These are phyloP conservation scores for Clarireedia paspali DNA, from an alignment of 2,329 filamentous ascomycete species.

Conservation along the genomic window DNA sequence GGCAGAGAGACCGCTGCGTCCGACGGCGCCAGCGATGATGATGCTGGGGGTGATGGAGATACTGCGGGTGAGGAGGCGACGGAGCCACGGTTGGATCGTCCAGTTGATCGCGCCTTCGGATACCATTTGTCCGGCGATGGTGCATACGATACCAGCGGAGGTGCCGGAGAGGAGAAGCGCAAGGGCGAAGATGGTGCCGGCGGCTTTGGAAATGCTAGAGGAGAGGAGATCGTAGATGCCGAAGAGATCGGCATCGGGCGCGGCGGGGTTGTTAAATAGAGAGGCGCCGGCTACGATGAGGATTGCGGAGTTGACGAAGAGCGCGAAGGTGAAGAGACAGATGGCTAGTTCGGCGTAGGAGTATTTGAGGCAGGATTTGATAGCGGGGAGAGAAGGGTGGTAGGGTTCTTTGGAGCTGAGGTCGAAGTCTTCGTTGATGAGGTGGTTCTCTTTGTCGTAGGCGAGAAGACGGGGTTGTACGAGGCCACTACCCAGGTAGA, in stretches of 20 bases:
- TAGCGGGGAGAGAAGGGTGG: constrained; percentile 63
- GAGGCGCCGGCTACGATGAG: constrained; percentile 75
- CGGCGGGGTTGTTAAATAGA: constrained; percentile 52
- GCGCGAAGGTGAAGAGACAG: constrained; percentile 72
- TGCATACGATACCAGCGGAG: constrained; percentile 80
- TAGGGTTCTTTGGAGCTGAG: constrained; percentile 47
- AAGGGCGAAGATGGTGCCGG: constrained; percentile 77
- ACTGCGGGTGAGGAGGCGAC: constrained; percentile 66
- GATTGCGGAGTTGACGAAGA: constrained; percentile 79
- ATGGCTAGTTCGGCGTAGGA: constrained; percentile 63
- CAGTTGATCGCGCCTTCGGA: constrained; percentile 74
- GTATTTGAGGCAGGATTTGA: constrained; percentile 65
- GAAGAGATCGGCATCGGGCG: constrained; percentile 69
- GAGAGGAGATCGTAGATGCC: constrained; percentile 69
- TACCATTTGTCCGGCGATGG: constrained; percentile 85
- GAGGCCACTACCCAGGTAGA: constrained; percentile 63
- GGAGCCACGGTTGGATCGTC: constrained; percentile 68
- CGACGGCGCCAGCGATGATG: constrained; percentile 74
- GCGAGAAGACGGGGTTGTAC: constrained; percentile 59
- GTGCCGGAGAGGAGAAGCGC: constrained; percentile 74
- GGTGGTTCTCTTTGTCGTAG: constrained; percentile 54
- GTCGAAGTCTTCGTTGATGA: constrained; percentile 24
- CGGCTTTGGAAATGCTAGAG: constrained; percentile 60
- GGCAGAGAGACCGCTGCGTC: constrained; percentile 58
- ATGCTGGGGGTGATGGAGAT: constrained; percentile 79